Evolutionary conservation across 495 filamentous ascomycete genomes (phyloP).

Genomic region (Aspergillus olivimuriae): DNA sequence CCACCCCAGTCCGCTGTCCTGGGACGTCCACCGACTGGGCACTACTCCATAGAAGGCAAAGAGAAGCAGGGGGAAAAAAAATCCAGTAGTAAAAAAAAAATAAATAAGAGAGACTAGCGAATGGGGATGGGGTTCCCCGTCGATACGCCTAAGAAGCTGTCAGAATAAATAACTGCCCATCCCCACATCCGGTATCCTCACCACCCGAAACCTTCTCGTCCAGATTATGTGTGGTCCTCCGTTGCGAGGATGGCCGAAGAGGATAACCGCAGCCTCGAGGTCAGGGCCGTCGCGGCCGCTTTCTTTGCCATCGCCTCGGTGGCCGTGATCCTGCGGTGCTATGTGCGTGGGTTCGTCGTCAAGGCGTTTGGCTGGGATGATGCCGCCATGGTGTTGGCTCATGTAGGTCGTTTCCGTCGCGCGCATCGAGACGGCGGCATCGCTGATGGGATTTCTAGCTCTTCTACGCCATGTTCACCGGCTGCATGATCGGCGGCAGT

Average conservation of each 20-base stretch:
- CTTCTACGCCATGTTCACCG: conserved; percentile 33
- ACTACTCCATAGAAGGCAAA: no score
- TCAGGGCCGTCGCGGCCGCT: conserved; percentile 29
- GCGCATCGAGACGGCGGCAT: no score
- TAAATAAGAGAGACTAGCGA: no score
- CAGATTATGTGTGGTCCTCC: conserved; percentile 1
- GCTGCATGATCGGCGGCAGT: conserved; percentile 35
- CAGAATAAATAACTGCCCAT: no score
- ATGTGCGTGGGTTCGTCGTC: conserved; percentile 35
- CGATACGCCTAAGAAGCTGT: no score
- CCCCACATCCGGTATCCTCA: no score
- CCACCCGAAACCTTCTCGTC: no score
- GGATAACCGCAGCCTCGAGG: conserved; percentile 24
- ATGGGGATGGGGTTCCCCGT: no score
- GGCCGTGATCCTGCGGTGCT: conserved; percentile 35
- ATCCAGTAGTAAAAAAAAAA: no score
- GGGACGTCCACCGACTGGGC: no score
- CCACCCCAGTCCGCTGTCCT: background rate
- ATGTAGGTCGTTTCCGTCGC: no score
- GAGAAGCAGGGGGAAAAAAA: no score
- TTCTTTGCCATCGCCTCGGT: conserved; percentile 31
- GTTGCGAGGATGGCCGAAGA: conserved; percentile 9
- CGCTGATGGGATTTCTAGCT: conserved; percentile 15
- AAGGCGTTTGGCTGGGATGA: conserved; percentile 42
- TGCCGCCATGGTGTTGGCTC: conserved; percentile 31